Evolutionary conservation across 805 yeast genomes (phyloP).

Genomic region (Scheffersomyces ergatensis): DNA sequence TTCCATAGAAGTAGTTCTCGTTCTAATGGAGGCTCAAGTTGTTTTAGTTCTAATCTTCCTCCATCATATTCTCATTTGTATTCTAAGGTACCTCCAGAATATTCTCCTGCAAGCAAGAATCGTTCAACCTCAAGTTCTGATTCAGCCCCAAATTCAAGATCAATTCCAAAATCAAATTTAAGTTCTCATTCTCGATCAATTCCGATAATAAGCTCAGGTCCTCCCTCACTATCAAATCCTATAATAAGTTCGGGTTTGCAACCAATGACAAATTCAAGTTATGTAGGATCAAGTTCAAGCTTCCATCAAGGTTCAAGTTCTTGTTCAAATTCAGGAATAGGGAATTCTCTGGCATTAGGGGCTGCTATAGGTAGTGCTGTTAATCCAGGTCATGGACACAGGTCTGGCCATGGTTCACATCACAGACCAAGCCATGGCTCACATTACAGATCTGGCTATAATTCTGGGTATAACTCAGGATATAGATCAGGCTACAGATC

Average conservation of each 20-base stretch:
- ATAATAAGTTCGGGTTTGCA: no score
- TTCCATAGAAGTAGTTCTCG: background rate
- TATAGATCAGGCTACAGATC: no score
- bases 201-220: no score
- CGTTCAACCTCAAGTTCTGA: background rate
- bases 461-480: background rate
- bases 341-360: background rate
- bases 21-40: background rate
- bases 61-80: background rate
- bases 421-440: background rate
- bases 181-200: no score
- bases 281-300: background rate
- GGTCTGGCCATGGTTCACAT: background rate
- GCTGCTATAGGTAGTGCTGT: background rate
- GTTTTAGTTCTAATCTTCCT: background rate
- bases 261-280: no score
- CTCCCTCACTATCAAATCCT: no score
- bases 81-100: background rate
- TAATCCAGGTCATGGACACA: background rate
- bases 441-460: background rate
- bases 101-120: background rate
- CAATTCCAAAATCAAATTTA: no score
- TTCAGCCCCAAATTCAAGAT: background rate
- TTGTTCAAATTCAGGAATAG: background rate
- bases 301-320: background rate